Evolutionary conservation across 2,329 filamentous ascomycete genomes (phyloP).

Genomic region (Fusarium annulatum): DNA sequence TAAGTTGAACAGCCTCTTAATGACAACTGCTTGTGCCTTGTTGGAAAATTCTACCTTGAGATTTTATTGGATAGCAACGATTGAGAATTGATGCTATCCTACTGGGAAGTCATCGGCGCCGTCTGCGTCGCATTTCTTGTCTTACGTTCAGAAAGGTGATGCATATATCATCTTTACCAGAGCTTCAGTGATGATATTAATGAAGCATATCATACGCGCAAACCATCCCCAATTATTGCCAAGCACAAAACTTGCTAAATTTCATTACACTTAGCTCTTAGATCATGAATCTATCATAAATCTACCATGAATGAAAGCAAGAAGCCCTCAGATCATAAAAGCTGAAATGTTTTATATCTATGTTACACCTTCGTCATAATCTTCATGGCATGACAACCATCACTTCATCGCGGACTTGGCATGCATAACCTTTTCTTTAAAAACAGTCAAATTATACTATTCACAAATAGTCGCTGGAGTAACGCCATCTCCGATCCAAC

Average conservation of each 20-base stretch:
- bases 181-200: background rate
- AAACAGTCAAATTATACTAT: conserved; percentile 37
- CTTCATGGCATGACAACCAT: too few relatives aligned
- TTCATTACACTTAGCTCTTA: background rate
- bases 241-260: background rate
- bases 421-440: background rate
- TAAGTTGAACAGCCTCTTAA: conserved; percentile 21
- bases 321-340: background rate
- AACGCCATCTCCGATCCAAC: conserved; percentile 40
- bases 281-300: background rate
- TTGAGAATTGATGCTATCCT: background rate
- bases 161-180: background rate
- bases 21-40: conserved; percentile 11
- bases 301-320: too few relatives aligned
- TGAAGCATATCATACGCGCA: background rate
- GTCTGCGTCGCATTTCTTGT: background rate
- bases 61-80: background rate
- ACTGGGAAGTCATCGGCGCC: background rate
- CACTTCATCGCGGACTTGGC: background rate
- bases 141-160: background rate
- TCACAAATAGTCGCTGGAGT: conserved; percentile 25
- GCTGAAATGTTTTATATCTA: background rate
- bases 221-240: background rate
- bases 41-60: background rate
- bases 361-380: background rate